Evolutionary conservation across 2,329 filamentous ascomycete species (phyloP), one percentile per base, ranked within the genome.

Genomic region (Myriosclerotinia scirpicola): DNA sequence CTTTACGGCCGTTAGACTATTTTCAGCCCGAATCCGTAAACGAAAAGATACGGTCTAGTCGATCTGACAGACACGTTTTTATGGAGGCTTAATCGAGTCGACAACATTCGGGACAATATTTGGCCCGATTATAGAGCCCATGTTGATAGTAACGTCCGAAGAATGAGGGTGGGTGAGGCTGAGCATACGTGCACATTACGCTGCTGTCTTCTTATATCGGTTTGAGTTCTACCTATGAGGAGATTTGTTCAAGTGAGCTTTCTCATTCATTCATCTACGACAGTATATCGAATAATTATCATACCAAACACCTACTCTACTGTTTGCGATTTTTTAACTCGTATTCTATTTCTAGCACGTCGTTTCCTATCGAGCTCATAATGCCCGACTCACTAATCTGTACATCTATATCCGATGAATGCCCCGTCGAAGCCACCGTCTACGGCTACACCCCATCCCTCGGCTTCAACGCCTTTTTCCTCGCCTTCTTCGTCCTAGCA

Each of bases 391-490:
- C 40, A 56, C 53, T 46, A 81, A 53, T 68, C 56, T 73, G 71
- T 48, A 71, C 69, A 0, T 44, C 63, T 5, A 26, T 72, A 15
- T 62, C 64, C 5, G 64, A 64, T 22, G 75, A 70, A 4, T 81
- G 79, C 64, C 72, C 75, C 0, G 50, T 80, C 11, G 66, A 66
- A 38, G 64, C 68, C 38, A 73, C 72, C 15, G 69, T 75, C 34
- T 75, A 76, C 55, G 84, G 84, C 60, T 87, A 87, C 76, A 80
- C 80, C 52, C 85, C 85, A 15, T 85, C 83, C 73, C 75, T 81
- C 15, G 83, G 82, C 59, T 79, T 82, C 69, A 84, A 85, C 73
- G 78, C 80, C 72, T 85, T 86, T 75, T 84, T 87, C 73, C 76
- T 81, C 54, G 75, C 81, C 66, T 79, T 76, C 44, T 87, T 85